Evolutionary conservation across 2,329 filamentous ascomycete species (phyloP), one percentile per base, ranked within the genome.

Genomic region (Botrytis aclada): DNA sequence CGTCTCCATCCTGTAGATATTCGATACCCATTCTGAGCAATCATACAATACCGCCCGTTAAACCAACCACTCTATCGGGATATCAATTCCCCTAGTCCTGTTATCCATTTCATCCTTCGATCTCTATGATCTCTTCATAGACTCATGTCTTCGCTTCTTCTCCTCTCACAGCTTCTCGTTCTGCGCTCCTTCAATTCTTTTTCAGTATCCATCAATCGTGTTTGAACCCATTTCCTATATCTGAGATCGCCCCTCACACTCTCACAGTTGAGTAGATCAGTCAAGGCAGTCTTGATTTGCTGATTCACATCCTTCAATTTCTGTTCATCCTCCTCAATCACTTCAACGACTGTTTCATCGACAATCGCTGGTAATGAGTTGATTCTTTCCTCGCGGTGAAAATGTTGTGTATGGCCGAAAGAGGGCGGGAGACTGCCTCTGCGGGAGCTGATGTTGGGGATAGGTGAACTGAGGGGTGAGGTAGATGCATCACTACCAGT

Each of bases 251-350:
- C 78, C 58, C 82, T 83, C 5, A 87, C 86, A 58, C 82, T 83
- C 25, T 86, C 84, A 64, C 85, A 86, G 75, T 88, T 88, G 71
- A 88, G 80, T 1, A 88, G 80, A 73, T 87, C 85, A 18, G 86
- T 88, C 65, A 88, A 81, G 16, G 85, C 86, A 32, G 82, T 82
- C 76, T 88, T 87, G 79, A 87, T 87, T 75, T 86, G 84, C 69
- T 85, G 82, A 75, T 86, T 87, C 79, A 87, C 82, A 60, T 85
- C 80, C 73, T 82, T 83, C n/a, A 86, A 79, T 74, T 83, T 83
- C 12, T 67, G 62, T 69, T 80, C 77, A 14, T 80, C 78, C n/a
- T 77, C 75, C 41, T 77, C 72, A 43, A 81, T 76, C 43, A 76
- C 77, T 7, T 60, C 66, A 8, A 78, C 18, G 1, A 77, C 73